Evolutionary conservation across 257 asterid genomes (phyloP), one percentile per base, ranked within the genome.

Genomic region (Agastache rugosa): DNA sequence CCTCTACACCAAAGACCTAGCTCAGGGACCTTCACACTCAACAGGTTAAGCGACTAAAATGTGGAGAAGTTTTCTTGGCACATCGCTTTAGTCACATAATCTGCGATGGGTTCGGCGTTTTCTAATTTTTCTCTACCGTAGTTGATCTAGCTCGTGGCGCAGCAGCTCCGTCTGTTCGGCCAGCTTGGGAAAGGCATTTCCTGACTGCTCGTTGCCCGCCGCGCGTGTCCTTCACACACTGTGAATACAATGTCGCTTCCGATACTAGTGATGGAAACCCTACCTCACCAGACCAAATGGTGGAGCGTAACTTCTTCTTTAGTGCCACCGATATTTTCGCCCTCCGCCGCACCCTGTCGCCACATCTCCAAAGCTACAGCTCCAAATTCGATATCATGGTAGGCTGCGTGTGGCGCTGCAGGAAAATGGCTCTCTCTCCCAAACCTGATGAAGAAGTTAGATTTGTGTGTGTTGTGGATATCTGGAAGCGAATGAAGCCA

Each of bases 41-140:
- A 74, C 58, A 86, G 93, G 96, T 89, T 20, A 91, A 96, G 1
- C 93, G 90, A 14, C 85, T 91, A 1, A 80, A n/a, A 65, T 91
- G 96, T 41, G 93, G 90, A 0, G 89, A 91, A 2, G 87, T 87
- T 44, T 74, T 87, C 9, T 79, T 87, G 0, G 87, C 88, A 0
- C 29, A 82, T 14, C 89, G 89, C 27, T 82, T 84, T n/a, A 87
- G 87, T 29, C 97, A 89, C 85, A 77, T 91, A 0, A 82, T 87
- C 81, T 16, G 87, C 22, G 97, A 91, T 9, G 96, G 77, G 0
- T 54, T 82, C 0, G 97, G 97, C 5, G 78, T 87, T 0, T 82
- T 72, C 37, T 92, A 83, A 47, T 91, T 91, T 77, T 75, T 86
- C 85, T 39, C 74, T 0, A 87, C 92, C 8, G 78, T 89, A n/a